phyloP scores from a whole-genome alignment of 2,329 filamentous ascomycete genomes.

The Didymellaceae sp. region DNA sequence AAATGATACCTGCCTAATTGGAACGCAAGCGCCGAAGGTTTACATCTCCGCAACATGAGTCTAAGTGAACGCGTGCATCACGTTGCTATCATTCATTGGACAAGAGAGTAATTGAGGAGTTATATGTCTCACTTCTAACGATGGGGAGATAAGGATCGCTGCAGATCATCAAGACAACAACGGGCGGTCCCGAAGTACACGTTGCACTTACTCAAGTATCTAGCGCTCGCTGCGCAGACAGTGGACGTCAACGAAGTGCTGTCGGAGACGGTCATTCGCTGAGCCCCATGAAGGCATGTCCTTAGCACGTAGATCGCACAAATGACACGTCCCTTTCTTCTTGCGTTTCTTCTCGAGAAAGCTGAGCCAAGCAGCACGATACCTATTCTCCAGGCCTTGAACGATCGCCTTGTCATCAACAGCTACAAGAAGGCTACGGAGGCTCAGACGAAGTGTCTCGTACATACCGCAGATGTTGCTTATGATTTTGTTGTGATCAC shows the following conservation, averaged over 20 bases:
- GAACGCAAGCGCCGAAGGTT: constrained; percentile 11
- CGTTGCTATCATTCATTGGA: constrained; percentile 8
- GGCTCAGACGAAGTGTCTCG: neutral
- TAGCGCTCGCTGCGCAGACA: constrained; percentile 1
- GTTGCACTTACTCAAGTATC: constrained; percentile 8
- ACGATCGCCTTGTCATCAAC: constrained; percentile 13
- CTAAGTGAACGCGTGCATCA: constrained; percentile 10
- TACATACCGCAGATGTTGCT: constrained; percentile 6
- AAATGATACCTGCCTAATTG: constrained; percentile 21
- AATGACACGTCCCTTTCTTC: constrained; percentile 10
- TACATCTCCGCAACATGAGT: constrained; percentile 4
- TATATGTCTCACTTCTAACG: neutral
- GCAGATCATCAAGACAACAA: constrained; percentile 8
- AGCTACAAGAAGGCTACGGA: neutral
- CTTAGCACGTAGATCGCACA: constrained; percentile 11
- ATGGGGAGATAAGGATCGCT: constrained; percentile 12
- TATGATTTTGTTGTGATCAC: constrained; percentile 1
- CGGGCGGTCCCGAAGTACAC: constrained; percentile 16
- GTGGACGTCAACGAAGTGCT: constrained; percentile 8
- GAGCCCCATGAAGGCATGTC: constrained; percentile 5
- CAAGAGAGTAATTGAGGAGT: neutral
- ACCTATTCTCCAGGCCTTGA: constrained; percentile 12
- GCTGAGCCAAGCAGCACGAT: constrained; percentile 6
- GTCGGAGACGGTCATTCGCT: constrained; percentile 8
- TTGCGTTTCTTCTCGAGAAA: constrained; percentile 12